phyloP scores from a whole-genome alignment of 352 stramenopile genomes.

The Pythium graminicola region DNA sequence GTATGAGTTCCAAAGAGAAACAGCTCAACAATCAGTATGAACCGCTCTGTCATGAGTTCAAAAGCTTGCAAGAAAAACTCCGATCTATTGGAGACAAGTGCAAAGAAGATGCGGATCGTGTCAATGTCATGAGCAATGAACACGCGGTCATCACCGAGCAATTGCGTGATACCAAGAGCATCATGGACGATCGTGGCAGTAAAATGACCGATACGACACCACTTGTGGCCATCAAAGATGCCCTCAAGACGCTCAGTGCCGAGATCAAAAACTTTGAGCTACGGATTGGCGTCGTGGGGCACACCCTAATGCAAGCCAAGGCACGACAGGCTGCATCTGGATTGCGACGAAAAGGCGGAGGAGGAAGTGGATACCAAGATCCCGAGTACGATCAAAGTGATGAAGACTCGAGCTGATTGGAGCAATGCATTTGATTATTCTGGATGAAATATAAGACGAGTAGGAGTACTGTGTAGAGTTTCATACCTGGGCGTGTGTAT shows the following conservation, averaged over 20 bases:
- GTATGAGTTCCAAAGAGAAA: constrained; percentile 71
- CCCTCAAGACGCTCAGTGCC: constrained; percentile 60
- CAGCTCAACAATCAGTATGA: constrained; percentile 81
- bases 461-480: too few species aligned
- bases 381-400: constrained; percentile 76
- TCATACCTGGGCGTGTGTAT: background rate
- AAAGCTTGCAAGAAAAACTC: constrained; percentile 60
- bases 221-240: constrained; percentile 79
- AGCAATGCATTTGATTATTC: too few species aligned
- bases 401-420: constrained; percentile 60
- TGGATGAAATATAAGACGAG: too few species aligned
- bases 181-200: constrained; percentile 73
- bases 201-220: constrained; percentile 85
- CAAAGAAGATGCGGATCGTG: constrained; percentile 58
- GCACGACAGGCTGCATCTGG: constrained; percentile 44
- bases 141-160: constrained; percentile 68
- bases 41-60: constrained; percentile 52
- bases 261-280: constrained; percentile 84
- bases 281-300: constrained; percentile 70
- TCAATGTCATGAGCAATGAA: constrained; percentile 74
- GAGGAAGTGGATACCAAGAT: constrained; percentile 45
- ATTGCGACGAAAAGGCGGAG: constrained; percentile 29
- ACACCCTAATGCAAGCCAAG: constrained; percentile 73
- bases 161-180: constrained; percentile 61
- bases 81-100: constrained; percentile 48